Evolutionary conservation across 805 yeast species (phyloP), one percentile per base, ranked within the genome.

Genomic region (Candida maesae): DNA sequence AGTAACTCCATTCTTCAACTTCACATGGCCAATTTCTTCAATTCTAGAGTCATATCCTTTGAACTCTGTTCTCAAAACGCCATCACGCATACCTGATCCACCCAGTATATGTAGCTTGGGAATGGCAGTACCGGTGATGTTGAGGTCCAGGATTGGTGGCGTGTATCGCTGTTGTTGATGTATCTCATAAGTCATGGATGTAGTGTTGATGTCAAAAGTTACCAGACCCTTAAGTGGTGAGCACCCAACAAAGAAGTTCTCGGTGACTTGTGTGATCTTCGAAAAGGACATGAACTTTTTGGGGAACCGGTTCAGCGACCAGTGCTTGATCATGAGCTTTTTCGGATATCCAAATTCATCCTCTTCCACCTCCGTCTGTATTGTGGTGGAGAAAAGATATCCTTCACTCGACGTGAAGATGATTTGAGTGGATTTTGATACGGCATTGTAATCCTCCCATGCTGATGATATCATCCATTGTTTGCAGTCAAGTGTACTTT

Each of bases 91-190:
- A 3, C 44, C 44, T 11, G 36, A 25, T 1, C 60, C 61, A 6
- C 61, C 61, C 18, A 51, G 41, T 2, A 42, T 38, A 35, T 55
- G 60, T 6, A 56, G 12, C 26, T 56, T 56, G 3, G 57, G 57
- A 3, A 45, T 16, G 4, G 23, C 20, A 1, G 51, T 35, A 0
- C 58, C 58, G 2, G 53, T 35, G 8, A 55, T 35, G 20, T 52
- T 51, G 23, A 56, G 39, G 27, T 56, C 61, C 24, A 55, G 27
- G 2, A 55, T 39, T 4, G 61, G 52, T 2, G 51, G 52, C 2
- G 50, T 35, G 9, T 36, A 30, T 12, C 32, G 19, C 6, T 32
- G 5, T 8, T 14, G 3, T 1, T 43, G 29, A 6, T 40, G 17
- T 1, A 32, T 17, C 6, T 21, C n/a, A 11, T 47, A 32, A 1